phyloP scores from a whole-genome alignment of 73 alveolate species.

The Paramecium bursaria region DNA sequence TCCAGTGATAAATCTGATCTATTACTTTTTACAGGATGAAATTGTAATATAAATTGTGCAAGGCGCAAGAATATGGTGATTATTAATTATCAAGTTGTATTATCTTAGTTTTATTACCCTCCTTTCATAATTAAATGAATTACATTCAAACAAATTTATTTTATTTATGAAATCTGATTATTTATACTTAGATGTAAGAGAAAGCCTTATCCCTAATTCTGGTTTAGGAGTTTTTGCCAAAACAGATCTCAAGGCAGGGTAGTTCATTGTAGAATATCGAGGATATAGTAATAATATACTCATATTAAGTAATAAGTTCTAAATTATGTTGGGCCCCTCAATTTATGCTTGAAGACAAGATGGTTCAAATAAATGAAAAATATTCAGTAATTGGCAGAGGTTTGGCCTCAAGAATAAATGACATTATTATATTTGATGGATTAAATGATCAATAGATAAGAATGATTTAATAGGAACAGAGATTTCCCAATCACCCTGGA shows the following conservation, averaged over 20 bases:
- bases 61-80: too few species aligned
- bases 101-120: too few species aligned
- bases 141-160: too few species aligned
- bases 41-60: too few species aligned
- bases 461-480: too few species aligned
- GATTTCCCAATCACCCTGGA: neutral
- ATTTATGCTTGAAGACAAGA: conserved; percentile 32
- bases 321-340: conserved; percentile 8
- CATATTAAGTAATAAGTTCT: neutral
- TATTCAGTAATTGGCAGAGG: conserved; percentile 23
- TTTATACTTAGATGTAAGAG: neutral
- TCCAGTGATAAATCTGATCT: too few species aligned
- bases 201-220: neutral
- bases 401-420: conserved; percentile 13
- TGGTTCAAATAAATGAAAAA: conserved; percentile 20
- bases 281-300: neutral
- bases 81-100: too few species aligned
- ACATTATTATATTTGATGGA: neutral
- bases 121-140: too few species aligned
- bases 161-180: conserved; percentile 34
- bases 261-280: neutral
- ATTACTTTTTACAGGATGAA: too few species aligned
- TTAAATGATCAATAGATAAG: neutral
- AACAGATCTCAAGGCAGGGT: conserved; percentile 1
- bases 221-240: conserved; percentile 33